Conservation (phyloP, 495 filamentous ascomycete genomes). For the Penicillium nucicola region DNA sequence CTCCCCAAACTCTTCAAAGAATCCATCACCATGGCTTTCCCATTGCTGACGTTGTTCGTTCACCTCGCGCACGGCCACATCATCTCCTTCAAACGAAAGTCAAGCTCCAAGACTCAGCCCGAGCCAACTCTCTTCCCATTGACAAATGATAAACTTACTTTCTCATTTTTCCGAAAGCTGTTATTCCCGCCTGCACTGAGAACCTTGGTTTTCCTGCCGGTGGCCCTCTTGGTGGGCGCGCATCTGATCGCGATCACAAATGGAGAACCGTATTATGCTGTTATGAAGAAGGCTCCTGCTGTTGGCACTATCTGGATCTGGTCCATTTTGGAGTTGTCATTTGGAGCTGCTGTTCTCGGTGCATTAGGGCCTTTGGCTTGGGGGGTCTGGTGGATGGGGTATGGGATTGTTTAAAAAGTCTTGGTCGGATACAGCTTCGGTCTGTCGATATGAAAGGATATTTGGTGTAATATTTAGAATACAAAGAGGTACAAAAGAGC, state of each 20-base stretch:
- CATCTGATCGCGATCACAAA: constrained; percentile 83
- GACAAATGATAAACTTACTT: constrained; percentile 26
- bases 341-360: constrained; percentile 58
- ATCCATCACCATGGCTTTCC: constrained; percentile 35
- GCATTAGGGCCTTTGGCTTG: constrained; percentile 56
- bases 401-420: constrained; percentile 46
- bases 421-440: no score
- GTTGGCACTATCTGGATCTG: constrained; percentile 93
- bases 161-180: constrained; percentile 31
- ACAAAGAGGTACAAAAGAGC: no score
- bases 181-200: constrained; percentile 32
- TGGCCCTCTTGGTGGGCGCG: constrained; percentile 65
- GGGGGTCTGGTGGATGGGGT: constrained; percentile 67
- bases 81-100: constrained; percentile 24
- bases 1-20: constrained; percentile 53
- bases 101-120: constrained; percentile 4
- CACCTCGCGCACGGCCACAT: constrained; percentile 48
- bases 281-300: constrained; percentile 89
- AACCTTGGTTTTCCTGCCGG: constrained; percentile 38
- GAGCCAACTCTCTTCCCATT: constrained; percentile 26
- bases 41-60: constrained; percentile 40
- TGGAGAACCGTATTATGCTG: constrained; percentile 70
- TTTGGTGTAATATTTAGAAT: no score
- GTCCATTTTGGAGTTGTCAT: constrained; percentile 83
- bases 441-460: no score